Evolutionary conservation across 352 stramenopile genomes (phyloP).

Genomic region (Phytopythium boreale): DNA sequence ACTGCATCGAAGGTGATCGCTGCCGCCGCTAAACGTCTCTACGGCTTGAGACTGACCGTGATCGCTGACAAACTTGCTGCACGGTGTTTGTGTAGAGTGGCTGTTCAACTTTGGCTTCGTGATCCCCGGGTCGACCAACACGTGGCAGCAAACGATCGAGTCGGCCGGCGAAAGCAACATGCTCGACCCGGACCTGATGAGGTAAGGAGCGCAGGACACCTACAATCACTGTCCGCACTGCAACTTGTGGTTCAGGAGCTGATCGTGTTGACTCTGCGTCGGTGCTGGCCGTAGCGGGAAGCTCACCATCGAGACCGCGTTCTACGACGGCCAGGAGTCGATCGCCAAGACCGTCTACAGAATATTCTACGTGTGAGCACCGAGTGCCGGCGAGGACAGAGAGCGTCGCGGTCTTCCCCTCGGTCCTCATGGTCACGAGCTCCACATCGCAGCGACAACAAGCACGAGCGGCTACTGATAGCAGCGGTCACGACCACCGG

Average conservation of each 20-base stretch:
- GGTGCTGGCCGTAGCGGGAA: slow-evolving; percentile 86
- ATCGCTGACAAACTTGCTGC: background rate
- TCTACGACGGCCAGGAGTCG: slow-evolving; percentile 89
- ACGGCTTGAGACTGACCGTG: background rate
- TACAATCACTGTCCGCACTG: background rate
- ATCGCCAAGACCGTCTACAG: slow-evolving; percentile 92
- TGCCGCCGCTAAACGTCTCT: background rate
- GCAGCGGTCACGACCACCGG: background rate
- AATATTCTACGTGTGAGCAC: slow-evolving; percentile 89
- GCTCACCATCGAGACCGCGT: slow-evolving; percentile 94
- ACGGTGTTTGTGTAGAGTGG: slow-evolving; percentile 70
- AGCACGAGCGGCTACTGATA: background rate
- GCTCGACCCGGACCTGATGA: slow-evolving; percentile 81
- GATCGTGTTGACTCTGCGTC: background rate
- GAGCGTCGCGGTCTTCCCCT: no score
- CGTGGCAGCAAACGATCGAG: slow-evolving; percentile 95
- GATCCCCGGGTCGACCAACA: slow-evolving; percentile 94
- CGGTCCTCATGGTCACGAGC: background rate
- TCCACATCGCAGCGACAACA: background rate
- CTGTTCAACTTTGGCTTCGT: slow-evolving; percentile 95
- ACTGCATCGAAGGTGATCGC: slow-evolving; percentile 84
- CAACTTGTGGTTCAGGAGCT: background rate
- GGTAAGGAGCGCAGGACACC: slow-evolving; percentile 33
- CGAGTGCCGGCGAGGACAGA: background rate
- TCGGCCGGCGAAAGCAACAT: slow-evolving; percentile 87